Base-by-base conservation (phyloP, 495 filamentous ascomycete species). In the Xylaria castorea region DNA sequence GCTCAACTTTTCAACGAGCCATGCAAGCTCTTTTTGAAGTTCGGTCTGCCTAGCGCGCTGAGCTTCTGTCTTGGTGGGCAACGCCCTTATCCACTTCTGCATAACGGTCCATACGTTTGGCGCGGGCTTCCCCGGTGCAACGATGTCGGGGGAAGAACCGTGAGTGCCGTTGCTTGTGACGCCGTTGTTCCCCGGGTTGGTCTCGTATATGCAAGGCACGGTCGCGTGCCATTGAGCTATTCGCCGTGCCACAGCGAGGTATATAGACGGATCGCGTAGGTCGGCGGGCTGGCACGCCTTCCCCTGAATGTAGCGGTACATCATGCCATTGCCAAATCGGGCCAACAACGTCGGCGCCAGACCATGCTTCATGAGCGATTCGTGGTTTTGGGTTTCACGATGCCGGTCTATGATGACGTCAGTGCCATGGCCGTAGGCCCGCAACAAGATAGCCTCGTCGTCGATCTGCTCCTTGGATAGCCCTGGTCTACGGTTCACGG, bases 391-490 rank as follows among this genome's bases (percentile, higher is more conserved):
- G 27, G 80, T 89, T 89, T 87, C 91, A 90, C 96, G 91, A 84
- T 97, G 92, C 70, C 96, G 92, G 84, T 99, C 97, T 83, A 99
- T 98, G 74, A 99, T 89, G 64, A 98, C 87, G 77, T 97, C 93
- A 70, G 96, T 98, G 68, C 94, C 94, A 79, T 95, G 90, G 74
- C 96, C 96, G 81, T 98, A 99, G 65, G 96, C 96, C 74, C 96
- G 90, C 78, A 99, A 87, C 69, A 99, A 87, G 74, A 99, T 88
- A 14, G 97, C 93, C 75, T 97, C 94, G 60, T 89, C 86, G 82
- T 99, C 94, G 74, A 94, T 84, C 78, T 97, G 83, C 66, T 93
- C 89, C 75, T 93, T 85, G 25, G 92, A 91, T 72, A 91, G 86
- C n/a, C 92, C 93, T 6, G 92, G 86, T 51, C 89, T 89, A 81